A percentile compares a stretch with the other conserved stretches of the same genome.
Conservation (phyloP, 345 rosid genomes). For the Kandelia obovata region DNA sequence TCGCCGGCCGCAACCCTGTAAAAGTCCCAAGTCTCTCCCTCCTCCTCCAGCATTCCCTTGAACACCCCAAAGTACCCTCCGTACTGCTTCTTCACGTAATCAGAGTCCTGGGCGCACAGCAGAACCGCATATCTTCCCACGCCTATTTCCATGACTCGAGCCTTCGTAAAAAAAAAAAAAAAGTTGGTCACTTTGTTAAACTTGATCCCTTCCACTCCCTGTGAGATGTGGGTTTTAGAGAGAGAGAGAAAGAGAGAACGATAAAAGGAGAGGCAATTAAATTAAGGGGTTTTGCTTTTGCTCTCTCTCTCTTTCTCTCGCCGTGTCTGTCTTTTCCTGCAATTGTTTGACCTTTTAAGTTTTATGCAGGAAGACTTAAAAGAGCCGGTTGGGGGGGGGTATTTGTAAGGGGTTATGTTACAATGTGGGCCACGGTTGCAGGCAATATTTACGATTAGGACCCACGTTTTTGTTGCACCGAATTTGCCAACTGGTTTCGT, state of each 20-base stretch:
- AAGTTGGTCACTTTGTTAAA: background rate
- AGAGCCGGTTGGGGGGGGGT: background rate
- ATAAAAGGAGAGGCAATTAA: background rate
- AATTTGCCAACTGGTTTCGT: conserved; percentile 1
- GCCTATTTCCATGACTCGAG: conserved; percentile 13
- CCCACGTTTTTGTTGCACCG: background rate
- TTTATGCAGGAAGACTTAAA: background rate
- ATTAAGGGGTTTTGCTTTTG: background rate
- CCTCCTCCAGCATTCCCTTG: conserved; percentile 47
- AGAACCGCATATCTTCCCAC: conserved; percentile 52
- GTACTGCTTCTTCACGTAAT: conserved; percentile 46
- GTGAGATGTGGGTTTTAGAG: background rate
- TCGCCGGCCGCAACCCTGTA: conserved; percentile 42
- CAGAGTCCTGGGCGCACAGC: conserved; percentile 68
- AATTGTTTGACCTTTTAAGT: background rate
- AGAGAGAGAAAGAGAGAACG: background rate
- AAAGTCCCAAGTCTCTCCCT: conserved; percentile 61
- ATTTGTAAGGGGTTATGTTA: background rate
- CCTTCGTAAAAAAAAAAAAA: background rate
- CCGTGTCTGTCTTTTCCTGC: background rate
- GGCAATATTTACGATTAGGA: background rate
- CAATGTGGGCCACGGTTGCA: background rate
- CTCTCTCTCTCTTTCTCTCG: conserved; percentile 1
- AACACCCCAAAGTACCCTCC: conserved; percentile 60
- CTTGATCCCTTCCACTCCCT: background rate